A percentile compares a stretch with the other conserved stretches of the same genome.
Conservation (phyloP, 441 rosid genomes). For the Populus hybrid region DNA sequence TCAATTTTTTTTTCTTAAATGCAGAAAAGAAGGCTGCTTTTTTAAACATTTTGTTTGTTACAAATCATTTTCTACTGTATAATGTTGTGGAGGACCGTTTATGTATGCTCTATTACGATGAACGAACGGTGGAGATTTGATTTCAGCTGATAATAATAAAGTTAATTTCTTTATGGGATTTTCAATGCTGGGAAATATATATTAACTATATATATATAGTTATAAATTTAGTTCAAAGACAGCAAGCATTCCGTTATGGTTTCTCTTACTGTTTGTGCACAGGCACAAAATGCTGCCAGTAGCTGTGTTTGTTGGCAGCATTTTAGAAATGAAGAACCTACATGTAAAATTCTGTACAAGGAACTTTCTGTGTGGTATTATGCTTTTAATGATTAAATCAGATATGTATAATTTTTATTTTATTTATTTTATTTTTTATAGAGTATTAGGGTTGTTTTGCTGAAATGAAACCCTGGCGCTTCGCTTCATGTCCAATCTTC, state of each 20-base stretch:
- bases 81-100: background rate
- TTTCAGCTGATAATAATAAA: background rate
- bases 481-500: background rate
- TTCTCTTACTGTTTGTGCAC: background rate
- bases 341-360: background rate
- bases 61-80: background rate
- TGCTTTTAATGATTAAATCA: too few relatives aligned
- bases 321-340: background rate
- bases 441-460: background rate
- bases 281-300: background rate
- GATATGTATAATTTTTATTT: too few relatives aligned
- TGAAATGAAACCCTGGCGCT: background rate
- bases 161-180: background rate
- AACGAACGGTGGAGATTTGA: background rate
- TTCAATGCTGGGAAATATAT: background rate
- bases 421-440: too few relatives aligned
- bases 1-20: conserved; percentile 23
- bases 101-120: background rate
- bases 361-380: background rate
- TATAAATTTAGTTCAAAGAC: background rate
- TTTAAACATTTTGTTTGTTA: conserved; percentile 4
- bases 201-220: background rate
- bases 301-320: background rate
- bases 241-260: background rate
- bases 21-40: conserved; percentile 19